phyloP scores from a whole-genome alignment of 495 filamentous ascomycete genomes.

The Penicillium cosmopolitanum region DNA sequence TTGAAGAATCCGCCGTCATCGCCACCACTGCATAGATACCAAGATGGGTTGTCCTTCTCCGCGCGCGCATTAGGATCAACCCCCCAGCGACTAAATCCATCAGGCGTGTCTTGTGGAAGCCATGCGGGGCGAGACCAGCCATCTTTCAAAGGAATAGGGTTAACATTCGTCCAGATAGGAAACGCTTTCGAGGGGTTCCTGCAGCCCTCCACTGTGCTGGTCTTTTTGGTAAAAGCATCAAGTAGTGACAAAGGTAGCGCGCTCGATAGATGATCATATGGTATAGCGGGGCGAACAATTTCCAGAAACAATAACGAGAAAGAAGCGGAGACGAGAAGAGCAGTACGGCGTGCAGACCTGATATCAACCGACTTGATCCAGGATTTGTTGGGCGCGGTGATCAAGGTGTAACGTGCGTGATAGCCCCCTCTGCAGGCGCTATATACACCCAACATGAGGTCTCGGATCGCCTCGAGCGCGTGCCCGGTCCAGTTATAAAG shows the following conservation, averaged over 20 bases:
- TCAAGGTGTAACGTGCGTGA: conserved; percentile 26
- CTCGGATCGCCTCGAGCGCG: conserved; percentile 30
- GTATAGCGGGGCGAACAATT: conserved; percentile 30
- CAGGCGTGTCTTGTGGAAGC: conserved; percentile 31
- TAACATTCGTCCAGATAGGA: conserved; percentile 23
- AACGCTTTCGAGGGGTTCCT: conserved; percentile 26
- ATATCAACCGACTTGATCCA: conserved; percentile 25
- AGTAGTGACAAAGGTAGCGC: conserved; percentile 37
- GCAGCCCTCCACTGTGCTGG: conserved; percentile 26
- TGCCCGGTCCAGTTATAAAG: conserved; percentile 36
- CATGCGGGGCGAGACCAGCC: conserved; percentile 30
- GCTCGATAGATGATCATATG: conserved; percentile 38
- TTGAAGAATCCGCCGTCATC: conserved; percentile 36
- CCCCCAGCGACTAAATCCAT: conserved; percentile 37
- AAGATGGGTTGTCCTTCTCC: conserved; percentile 25
- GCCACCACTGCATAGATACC: conserved; percentile 21
- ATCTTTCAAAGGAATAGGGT: conserved; percentile 12
- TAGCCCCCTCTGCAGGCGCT: conserved; percentile 10
- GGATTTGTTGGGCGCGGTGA: conserved; percentile 23
- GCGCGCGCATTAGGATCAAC: conserved; percentile 18
- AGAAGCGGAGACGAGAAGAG: conserved; percentile 18
- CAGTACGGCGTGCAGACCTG: conserved; percentile 23
- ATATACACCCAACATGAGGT: conserved; percentile 10
- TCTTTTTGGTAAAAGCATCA: conserved; percentile 32
- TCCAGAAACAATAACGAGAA: conserved; percentile 32